A percentile compares a stretch with the other conserved stretches of the same genome.
Evolutionary conservation across 148 eudicot species (phyloP).

Genomic region (Gaultheria prostrata): DNA sequence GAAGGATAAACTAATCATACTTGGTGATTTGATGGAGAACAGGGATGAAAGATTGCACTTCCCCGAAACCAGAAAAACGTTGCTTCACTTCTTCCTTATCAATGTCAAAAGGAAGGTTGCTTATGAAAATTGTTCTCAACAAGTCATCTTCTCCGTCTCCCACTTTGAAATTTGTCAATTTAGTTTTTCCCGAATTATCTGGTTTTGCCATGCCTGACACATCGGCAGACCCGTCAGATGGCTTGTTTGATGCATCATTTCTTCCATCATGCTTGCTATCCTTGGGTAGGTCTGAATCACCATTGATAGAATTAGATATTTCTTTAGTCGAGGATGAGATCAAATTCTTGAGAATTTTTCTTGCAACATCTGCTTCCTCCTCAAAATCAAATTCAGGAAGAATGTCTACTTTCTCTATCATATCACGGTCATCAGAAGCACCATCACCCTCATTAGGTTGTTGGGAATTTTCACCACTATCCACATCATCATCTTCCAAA

Average conservation of each 20-base stretch:
- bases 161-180: slow-evolving; percentile 23
- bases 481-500: slow-evolving; percentile 47
- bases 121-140: slow-evolving; percentile 68
- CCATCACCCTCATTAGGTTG: slow-evolving; percentile 35
- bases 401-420: slow-evolving; percentile 33
- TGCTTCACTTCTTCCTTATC: slow-evolving; percentile 83
- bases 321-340: slow-evolving; percentile 53
- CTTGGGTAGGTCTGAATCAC: slow-evolving; percentile 22
- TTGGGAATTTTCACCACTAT: slow-evolving; percentile 25
- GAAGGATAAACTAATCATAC: slow-evolving; percentile 37
- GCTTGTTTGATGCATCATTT: slow-evolving; percentile 21
- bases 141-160: slow-evolving; percentile 56
- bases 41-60: slow-evolving; percentile 67
- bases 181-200: slow-evolving; percentile 25
- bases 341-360: slow-evolving; percentile 74
- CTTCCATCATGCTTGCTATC: slow-evolving; percentile 24
- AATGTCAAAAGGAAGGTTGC: slow-evolving; percentile 84
- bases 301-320: slow-evolving; percentile 20
- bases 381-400: slow-evolving; percentile 49
- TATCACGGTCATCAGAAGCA: slow-evolving; percentile 40
- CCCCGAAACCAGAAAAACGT: slow-evolving; percentile 82
- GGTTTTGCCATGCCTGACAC: slow-evolving; percentile 22
- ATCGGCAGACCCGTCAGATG: slow-evolving; percentile 24
- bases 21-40: slow-evolving; percentile 86
- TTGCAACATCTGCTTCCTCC: slow-evolving; percentile 75